Evolutionary conservation across 2,329 filamentous ascomycete species (phyloP), one percentile per base, ranked within the genome.

Genomic region (Aspergillus uvarum): DNA sequence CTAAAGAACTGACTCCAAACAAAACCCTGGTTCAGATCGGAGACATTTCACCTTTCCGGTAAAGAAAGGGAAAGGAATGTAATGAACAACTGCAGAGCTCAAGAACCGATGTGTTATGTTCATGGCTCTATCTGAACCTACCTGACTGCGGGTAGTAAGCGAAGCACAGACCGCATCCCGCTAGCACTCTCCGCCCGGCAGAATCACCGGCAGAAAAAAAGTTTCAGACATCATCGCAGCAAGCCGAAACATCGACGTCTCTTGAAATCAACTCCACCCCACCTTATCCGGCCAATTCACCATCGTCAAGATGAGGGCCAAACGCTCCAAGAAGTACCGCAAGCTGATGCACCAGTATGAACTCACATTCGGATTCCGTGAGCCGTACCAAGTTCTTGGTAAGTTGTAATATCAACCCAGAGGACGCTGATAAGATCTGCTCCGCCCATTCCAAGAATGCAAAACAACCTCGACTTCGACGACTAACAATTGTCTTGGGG

Each of bases 341-440:
- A 97, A 97, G 87, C 87, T 97, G 71, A 96, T 99, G 88, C 89
- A 92, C 78, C 89, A 94, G 73, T 96, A 93, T 83, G 87, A 88
- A 72, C 84, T 94, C 75, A 88, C 87, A 62, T 97, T 96, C 74
- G 89, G 90, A 62, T 97, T 97, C 76, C 91, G 93, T 68, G 90
- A 95, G 78, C 92, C 95, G 11, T 98, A 97, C 79, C 95, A 98
- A 79, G 89, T 96, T 54, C 81, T 96, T 48, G 82, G 87, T 89
- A 79, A 59, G 80, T 71, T 29, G 16, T 35, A 35, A 52, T n/a
- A 11, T 53, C 10, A 6, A 35, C 32, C 16, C 2, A 3, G 38
- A 16, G 38, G 38, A 19, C 12, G 14, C 38, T 19, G 38, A 44
- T 44, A 44, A 44, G 38, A 44, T 7, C 14, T 3, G 29, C 47